A percentile compares a stretch with the other conserved stretches of the same genome.
Evolutionary conservation across 108 stramenopile genomes (phyloP).

Genomic region (Cyclotella choctawhatcheeana): DNA sequence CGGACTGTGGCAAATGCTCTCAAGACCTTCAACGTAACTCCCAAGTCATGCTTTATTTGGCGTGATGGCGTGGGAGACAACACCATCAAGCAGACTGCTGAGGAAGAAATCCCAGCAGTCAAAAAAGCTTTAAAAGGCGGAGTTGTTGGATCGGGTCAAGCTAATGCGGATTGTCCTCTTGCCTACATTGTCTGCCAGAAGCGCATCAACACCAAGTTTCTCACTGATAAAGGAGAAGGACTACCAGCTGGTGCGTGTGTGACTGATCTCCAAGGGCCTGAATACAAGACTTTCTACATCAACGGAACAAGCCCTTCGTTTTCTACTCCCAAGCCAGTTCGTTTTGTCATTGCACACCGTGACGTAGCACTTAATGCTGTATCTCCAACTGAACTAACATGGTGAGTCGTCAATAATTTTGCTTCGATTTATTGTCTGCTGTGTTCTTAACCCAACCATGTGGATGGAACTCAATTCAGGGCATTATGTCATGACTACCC

Average conservation of each 20-base stretch:
- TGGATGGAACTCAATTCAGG: too few species aligned
- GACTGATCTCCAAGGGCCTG: conserved; percentile 55
- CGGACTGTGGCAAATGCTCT: conserved; percentile 55
- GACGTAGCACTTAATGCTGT: conserved; percentile 48
- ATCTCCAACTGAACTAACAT: conserved; percentile 52
- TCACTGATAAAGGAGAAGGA: conserved; percentile 52
- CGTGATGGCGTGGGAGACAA: conserved; percentile 74
- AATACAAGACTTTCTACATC: conserved; percentile 69
- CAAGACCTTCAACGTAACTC: conserved; percentile 50
- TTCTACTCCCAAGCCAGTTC: conserved; percentile 68
- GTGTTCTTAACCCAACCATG: too few species aligned
- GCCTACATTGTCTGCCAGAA: conserved; percentile 71
- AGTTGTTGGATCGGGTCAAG: conserved; percentile 9
- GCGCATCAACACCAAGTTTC: conserved; percentile 68
- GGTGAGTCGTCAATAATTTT: too few species aligned
- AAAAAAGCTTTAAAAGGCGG: conserved; percentile 41
- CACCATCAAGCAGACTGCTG: conserved; percentile 47
- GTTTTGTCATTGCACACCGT: conserved; percentile 55
- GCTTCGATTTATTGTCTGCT: too few species aligned
- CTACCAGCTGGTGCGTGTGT: conserved; percentile 65
- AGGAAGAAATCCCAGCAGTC: conserved; percentile 64
- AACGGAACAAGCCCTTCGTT: conserved; percentile 63
- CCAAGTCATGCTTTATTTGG: conserved; percentile 67
- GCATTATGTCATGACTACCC: conserved; percentile 71
- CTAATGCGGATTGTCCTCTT: conserved; percentile 42